Percentiles rank a stretch among this genome's conserved stretches.
phyloP scores from a whole-genome alignment of 129 eudicot species.

The Flaveria brownii region DNA sequence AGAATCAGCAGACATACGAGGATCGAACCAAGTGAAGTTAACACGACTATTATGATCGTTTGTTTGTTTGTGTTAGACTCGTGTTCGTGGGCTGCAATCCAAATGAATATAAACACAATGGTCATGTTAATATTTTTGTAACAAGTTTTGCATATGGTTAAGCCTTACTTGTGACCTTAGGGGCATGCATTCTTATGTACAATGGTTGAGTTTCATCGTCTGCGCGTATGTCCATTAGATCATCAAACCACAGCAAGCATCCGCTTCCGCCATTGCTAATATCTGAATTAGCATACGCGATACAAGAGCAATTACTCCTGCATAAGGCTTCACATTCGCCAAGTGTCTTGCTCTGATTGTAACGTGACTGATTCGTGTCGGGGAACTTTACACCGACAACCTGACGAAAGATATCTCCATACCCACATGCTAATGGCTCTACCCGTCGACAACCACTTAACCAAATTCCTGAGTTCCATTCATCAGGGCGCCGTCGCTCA shows the following conservation, averaged over 20 bases:
- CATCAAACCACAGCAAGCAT: slow-evolving; percentile 58
- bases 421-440: slow-evolving; percentile 31
- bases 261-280: slow-evolving; percentile 48
- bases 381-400: slow-evolving; percentile 42
- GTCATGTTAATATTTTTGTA: neutral
- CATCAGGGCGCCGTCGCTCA: slow-evolving; percentile 35
- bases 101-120: too few relatives aligned
- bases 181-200: slow-evolving; percentile 45
- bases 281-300: slow-evolving; percentile 48
- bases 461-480: slow-evolving; percentile 52
- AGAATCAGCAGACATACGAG: slow-evolving; percentile 28
- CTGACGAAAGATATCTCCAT: slow-evolving; percentile 46
- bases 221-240: slow-evolving; percentile 46
- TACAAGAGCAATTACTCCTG: slow-evolving; percentile 54
- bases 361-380: slow-evolving; percentile 30
- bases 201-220: slow-evolving; percentile 38
- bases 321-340: slow-evolving; percentile 49
- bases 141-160: neutral
- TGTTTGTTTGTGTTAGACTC: slow-evolving; percentile 19
- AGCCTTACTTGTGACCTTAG: slow-evolving; percentile 37
- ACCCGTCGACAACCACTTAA: slow-evolving; percentile 51
- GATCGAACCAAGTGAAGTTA: slow-evolving; percentile 3
- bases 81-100: neutral
- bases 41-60: slow-evolving; percentile 12
- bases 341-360: slow-evolving; percentile 37